phyloP scores from a whole-genome alignment of 2,329 filamentous ascomycete genomes.

The Fusarium sp. region DNA sequence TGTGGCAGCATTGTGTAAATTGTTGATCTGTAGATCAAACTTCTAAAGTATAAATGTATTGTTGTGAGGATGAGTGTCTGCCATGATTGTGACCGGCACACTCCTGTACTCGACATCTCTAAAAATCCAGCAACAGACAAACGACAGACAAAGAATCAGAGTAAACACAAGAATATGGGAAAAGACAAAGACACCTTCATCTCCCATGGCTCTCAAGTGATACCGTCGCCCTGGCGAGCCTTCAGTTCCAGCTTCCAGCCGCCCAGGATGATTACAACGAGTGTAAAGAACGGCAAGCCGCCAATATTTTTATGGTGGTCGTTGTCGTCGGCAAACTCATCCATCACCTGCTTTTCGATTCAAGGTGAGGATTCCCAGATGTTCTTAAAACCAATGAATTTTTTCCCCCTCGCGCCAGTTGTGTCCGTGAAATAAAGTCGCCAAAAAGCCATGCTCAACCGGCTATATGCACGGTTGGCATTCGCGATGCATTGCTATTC shows the following conservation, averaged over 20 bases:
- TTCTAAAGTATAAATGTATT: conserved; percentile 46
- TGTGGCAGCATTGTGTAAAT: conserved; percentile 48
- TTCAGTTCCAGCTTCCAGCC: conserved; percentile 55
- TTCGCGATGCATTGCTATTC: conserved; percentile 47
- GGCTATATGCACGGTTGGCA: conserved; percentile 22
- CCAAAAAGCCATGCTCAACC: conserved; percentile 43
- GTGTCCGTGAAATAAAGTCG: conserved; percentile 36
- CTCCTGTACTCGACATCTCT: conserved; percentile 46
- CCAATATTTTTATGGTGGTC: conserved; percentile 45
- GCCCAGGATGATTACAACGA: conserved; percentile 64
- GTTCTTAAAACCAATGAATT: conserved; percentile 33
- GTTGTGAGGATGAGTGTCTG: conserved; percentile 46
- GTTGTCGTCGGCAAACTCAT: conserved; percentile 47
- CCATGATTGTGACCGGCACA: conserved; percentile 53
- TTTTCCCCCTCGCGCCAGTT: conserved; percentile 44
- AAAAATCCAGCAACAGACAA: conserved; percentile 47
- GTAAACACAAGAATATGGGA: conserved; percentile 56
- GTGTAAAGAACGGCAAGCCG: conserved; percentile 62
- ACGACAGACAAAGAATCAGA: conserved; percentile 54
- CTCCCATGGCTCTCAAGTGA: conserved; percentile 47
- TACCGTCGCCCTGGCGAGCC: conserved; percentile 50
- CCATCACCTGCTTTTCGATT: conserved; percentile 33
- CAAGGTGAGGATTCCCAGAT: conserved; percentile 33
- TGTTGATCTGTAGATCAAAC: conserved; percentile 42
- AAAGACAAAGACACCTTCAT: conserved; percentile 22